A percentile compares a stretch with the other conserved stretches of the same genome.
Conservation (phyloP, 2,329 filamentous ascomycete genomes). For the Fusarium chaquense region DNA sequence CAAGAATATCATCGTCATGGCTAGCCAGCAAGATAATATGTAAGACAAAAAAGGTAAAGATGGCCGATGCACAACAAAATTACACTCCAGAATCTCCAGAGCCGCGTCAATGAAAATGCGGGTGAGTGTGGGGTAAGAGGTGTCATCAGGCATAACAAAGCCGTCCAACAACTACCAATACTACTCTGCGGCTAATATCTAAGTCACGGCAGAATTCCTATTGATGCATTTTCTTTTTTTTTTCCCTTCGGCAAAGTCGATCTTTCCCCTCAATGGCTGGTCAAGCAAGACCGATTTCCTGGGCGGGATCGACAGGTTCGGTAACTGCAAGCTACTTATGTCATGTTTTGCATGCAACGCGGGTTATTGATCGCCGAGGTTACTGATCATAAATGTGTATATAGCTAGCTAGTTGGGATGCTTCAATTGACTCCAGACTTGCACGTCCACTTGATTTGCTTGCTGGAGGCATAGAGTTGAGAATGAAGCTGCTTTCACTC, state of each 20-base stretch:
- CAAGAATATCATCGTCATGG: neutral
- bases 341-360: constrained; percentile 17
- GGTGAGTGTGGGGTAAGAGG: constrained; percentile 23
- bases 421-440: neutral
- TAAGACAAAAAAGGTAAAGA: constrained; percentile 8
- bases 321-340: constrained; percentile 14
- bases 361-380: constrained; percentile 23
- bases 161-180: constrained; percentile 14
- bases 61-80: constrained; percentile 25
- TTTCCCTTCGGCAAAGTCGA: constrained; percentile 15
- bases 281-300: constrained; percentile 32
- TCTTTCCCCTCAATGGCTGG: constrained; percentile 33
- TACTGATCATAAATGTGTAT: neutral
- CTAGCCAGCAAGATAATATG: neutral
- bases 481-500: constrained; percentile 32
- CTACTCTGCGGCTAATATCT: constrained; percentile 24
- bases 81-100: constrained; percentile 6
- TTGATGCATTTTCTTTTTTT: constrained; percentile 34
- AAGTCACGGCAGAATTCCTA: constrained; percentile 28
- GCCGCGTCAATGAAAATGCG: constrained; percentile 39
- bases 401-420: constrained; percentile 4
- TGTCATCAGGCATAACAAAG: constrained; percentile 16
- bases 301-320: constrained; percentile 28
- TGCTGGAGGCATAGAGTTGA: neutral
- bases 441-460: neutral